These are phyloP conservation scores for Kurtzmaniella quercitrusa DNA, from an alignment of 1,139 yeast genomes.

Conservation along the genomic window DNA sequence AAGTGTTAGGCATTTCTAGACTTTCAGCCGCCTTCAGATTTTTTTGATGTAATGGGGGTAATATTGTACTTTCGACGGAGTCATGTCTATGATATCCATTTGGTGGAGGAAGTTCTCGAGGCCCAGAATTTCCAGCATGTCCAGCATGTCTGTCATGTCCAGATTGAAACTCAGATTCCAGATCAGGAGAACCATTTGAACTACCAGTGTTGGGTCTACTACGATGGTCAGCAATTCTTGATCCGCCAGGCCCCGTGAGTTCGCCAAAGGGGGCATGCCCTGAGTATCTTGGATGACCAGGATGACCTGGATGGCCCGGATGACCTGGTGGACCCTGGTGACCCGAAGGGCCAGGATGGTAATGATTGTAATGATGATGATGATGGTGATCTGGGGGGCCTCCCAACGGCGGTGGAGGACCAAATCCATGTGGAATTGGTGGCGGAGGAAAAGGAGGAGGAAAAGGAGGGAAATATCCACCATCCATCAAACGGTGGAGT, in stretches of 20 bases:
- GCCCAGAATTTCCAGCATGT: neutral
- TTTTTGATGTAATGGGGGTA: conserved; percentile 7
- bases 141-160: conserved; percentile 1
- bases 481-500: conserved; percentile 1
- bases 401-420: conserved; percentile 8
- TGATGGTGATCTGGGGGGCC: conserved; percentile 10
- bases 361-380: conserved; percentile 4
- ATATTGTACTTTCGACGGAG: conserved; percentile 2
- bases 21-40: neutral
- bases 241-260: neutral
- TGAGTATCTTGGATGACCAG: neutral
- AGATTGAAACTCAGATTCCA: neutral
- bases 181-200: neutral
- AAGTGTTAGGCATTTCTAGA: neutral
- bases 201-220: neutral
- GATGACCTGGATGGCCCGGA: conserved; percentile 7
- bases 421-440: conserved; percentile 9
- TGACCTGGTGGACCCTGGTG: conserved; percentile 7
- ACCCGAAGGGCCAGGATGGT: conserved; percentile 5
- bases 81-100: neutral
- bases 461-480: conserved; percentile 7
- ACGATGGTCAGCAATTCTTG: neutral
- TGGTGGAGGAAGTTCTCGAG: neutral
- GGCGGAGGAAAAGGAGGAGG: conserved; percentile 8
- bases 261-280: conserved; percentile 4